A percentile compares a stretch with the other conserved stretches of the same genome.
Evolutionary conservation across 352 stramenopile genomes (phyloP).

Genomic region (Phytophthora tentaculata): DNA sequence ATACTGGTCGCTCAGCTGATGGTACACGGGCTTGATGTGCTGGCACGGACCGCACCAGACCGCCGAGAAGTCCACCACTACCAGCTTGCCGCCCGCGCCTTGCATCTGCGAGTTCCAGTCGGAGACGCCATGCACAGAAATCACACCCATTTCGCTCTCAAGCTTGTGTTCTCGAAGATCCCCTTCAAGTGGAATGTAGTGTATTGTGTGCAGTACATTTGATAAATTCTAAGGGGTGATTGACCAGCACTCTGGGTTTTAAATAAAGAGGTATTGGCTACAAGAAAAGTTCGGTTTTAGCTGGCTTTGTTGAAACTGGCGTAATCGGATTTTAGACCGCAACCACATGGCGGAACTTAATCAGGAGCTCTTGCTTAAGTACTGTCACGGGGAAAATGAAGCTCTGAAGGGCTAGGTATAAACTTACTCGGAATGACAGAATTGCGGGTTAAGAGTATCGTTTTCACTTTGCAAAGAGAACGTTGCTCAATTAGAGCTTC

Average conservation of each 20-base stretch:
- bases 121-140: conserved; percentile 68
- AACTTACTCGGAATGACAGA: background rate
- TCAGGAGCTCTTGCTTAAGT: too few species aligned
- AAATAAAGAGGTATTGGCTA: too few species aligned
- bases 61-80: conserved; percentile 89
- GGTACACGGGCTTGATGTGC: conserved; percentile 88
- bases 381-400: too few species aligned
- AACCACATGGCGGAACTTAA: too few species aligned
- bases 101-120: conserved; percentile 87
- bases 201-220: too few species aligned
- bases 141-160: conserved; percentile 70
- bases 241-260: too few species aligned
- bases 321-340: too few species aligned
- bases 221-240: too few species aligned
- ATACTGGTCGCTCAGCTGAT: conserved; percentile 84
- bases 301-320: too few species aligned
- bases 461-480: conserved; percentile 8
- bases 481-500: conserved; percentile 13
- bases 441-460: conserved; percentile 9
- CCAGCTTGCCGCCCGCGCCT: conserved; percentile 81
- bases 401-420: background rate
- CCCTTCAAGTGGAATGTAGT: too few species aligned
- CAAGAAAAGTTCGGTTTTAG: too few species aligned
- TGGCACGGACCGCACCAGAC: conserved; percentile 88
- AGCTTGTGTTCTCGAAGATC: conserved; percentile 31